These are phyloP conservation scores for Gastrolobium bilobum DNA, from an alignment of 306 rosid genomes.

Conservation along the genomic window DNA sequence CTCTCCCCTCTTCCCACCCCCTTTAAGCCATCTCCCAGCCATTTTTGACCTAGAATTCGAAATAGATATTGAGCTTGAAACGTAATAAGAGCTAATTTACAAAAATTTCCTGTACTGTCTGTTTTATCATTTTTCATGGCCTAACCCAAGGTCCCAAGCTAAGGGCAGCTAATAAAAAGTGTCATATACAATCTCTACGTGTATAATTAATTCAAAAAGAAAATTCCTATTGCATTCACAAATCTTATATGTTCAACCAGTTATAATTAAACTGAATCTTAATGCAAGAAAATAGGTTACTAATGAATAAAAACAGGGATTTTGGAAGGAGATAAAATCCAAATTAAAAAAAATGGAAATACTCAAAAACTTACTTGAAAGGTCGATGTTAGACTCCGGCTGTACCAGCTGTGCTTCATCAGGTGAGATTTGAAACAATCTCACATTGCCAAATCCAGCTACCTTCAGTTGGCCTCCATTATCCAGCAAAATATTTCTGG, in stretches of 20 bases:
- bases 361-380: conserved; percentile 71
- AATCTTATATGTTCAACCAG: conserved; percentile 33
- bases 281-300: conserved; percentile 18
- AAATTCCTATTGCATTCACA: conserved; percentile 31
- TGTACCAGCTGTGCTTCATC: conserved; percentile 75
- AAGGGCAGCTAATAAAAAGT: conserved; percentile 26
- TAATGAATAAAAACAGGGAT: conserved; percentile 16
- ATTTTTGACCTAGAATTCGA: conserved; percentile 34
- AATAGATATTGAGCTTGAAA: not conserved
- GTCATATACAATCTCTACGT: conserved; percentile 10
- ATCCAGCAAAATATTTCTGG: conserved; percentile 99
- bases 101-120: conserved; percentile 3
- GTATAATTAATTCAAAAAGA: conserved; percentile 37
- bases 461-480: conserved; percentile 94
- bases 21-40: conserved; percentile 1
- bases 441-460: conserved; percentile 88
- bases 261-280: conserved; percentile 42
- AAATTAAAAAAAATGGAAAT: conserved; percentile 14
- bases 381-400: conserved; percentile 62
- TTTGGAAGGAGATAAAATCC: conserved; percentile 26
- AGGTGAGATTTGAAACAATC: conserved; percentile 72
- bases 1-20: not conserved
- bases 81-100: not conserved
- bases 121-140: conserved; percentile 31
- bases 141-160: conserved; percentile 4